Base-by-base conservation (phyloP, 2,329 filamentous ascomycete genomes). In the Ophiostoma piceae region DNA sequence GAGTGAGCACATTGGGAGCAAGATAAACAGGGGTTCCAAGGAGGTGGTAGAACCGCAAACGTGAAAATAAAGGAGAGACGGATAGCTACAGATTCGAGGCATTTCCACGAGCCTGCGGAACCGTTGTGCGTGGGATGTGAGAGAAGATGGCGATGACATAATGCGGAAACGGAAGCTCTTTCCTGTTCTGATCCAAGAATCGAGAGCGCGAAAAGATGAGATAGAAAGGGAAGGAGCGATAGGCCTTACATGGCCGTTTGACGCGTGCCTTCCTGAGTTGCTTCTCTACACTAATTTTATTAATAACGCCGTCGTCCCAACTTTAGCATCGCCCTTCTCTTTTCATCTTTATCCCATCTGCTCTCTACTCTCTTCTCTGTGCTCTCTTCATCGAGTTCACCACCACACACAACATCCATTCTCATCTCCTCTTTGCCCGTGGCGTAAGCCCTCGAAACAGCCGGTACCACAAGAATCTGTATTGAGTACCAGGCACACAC, bases 11-110 rank as follows among this genome's bases (percentile, higher is more conserved):
- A 62, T 29, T 32, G n/a, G 65, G 62, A 32, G 29, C 60, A 47
- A 47, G 65, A 66, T 66, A 47, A 66, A 19, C 9, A 11, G 19
- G n/a, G 43, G 7, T 47, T 41, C 35, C 68, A 62, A 66, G 32
- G 37, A 54, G 43, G 35, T n/a, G 62, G 60, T n/a, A 35, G 19
- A 32, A 47, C n/a, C 43, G 41, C 5, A 35, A 11, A n/a, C 41
- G 35, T 32, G 62, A 47, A n/a, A n/a, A 66, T 26, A 57, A 26
- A 57, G 51, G 51, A 26, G 51, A 22, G 22, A 43, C 64, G 35
- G 64, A 43, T 41, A 43, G 35, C 16, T 51, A 60, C 57, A 29
- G 57, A 62, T 62, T 62, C 57, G 12, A 62, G 57, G 57, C 5
- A 62, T 6, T 26, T 32, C 26, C 26, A 62, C 51, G 57, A 29